Evolutionary conservation across 1,139 yeast genomes (phyloP), one percentile per base, ranked within the genome.

Genomic region (Diutina mesorugosa): DNA sequence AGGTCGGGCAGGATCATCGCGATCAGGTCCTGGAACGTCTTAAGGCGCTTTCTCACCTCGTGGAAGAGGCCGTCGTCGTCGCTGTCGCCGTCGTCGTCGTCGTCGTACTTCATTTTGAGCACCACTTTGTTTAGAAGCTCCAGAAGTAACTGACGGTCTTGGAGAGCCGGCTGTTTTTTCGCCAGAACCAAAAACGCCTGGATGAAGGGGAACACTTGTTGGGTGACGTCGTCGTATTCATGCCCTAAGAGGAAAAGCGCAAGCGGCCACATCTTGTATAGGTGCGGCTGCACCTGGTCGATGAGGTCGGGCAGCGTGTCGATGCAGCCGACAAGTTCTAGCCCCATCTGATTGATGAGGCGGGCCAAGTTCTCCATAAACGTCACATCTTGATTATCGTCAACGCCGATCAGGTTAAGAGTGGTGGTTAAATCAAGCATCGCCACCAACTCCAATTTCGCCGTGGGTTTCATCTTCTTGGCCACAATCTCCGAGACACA

Each of bases 401-500:
- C 70, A 8, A 50, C 53, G 41, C 70, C 71, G 63, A 69, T 61
- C 14, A 76, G 70, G 50, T 69, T 68, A 47, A 87, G 74, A 32
- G 85, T 72, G 45, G 72, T 67, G 1, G 90, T 81, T 59, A 93
- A 73, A 64, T 88, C 83, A 57, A 91, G 74, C 64, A 90, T 72
- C 26, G 55, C 35, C 59, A 95, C 73, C 54, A 95, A 77, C 65
- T 90, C 89, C 57, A 91, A 72, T 69, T 95, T 95, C 66, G 87
- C 89, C n/a, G 77, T 74, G 0, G 96, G 86, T 62, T 86, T 82
- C 99, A 95, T 95, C 66, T 95, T 95, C 67, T 95, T 95, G 62
- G 90, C 79, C 56, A 93, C 77, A 56, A 93, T 87, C 65, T 90
- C 98, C 56, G 81, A 77, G 56, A 95, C 76, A 10, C 97, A 84